Evolutionary conservation across 495 filamentous ascomycete genomes (phyloP).

Genomic region (Penicillium riverlandense): DNA sequence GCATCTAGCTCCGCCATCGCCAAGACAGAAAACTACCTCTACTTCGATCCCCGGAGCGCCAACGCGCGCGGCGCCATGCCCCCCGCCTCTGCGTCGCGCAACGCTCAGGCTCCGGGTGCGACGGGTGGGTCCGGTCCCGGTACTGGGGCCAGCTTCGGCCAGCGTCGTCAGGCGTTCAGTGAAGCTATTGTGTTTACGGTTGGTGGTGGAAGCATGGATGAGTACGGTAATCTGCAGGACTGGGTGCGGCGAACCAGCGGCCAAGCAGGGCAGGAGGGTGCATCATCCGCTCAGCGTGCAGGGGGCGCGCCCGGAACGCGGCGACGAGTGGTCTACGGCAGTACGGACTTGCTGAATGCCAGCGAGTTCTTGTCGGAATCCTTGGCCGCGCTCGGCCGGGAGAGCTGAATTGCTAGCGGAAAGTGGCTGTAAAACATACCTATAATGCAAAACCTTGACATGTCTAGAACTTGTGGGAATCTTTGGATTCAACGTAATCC

Average conservation of each 20-base stretch:
- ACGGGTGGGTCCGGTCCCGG: conserved; percentile 46
- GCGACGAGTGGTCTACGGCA: conserved; percentile 87
- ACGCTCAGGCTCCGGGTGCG: conserved; percentile 39
- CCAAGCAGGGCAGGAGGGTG: conserved; percentile 38
- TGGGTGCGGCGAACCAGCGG: conserved; percentile 77
- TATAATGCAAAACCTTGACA: conserved; percentile 4
- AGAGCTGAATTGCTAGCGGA: conserved; percentile 35
- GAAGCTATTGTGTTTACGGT: conserved; percentile 97
- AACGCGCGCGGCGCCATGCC: conserved; percentile 93
- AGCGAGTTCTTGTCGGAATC: conserved; percentile 78
- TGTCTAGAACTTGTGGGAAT: background rate
- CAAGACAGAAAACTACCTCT: conserved; percentile 97
- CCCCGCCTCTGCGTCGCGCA: conserved; percentile 52
- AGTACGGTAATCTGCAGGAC: conserved; percentile 96
- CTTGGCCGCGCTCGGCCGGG: conserved; percentile 68
- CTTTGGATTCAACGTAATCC: background rate
- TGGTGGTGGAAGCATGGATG: conserved; percentile 96
- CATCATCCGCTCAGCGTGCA: conserved; percentile 36
- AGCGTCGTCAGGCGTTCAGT: conserved; percentile 85
- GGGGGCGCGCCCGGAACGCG: conserved; percentile 28
- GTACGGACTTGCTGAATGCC: conserved; percentile 88
- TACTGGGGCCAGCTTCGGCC: conserved; percentile 83
- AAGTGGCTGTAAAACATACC: conserved; percentile 3
- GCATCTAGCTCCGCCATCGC: conserved; percentile 88
- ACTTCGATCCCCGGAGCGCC: conserved; percentile 91